Base-by-base conservation (phyloP, 306 rosid species). In the Pterocarpus macrocarpus region DNA sequence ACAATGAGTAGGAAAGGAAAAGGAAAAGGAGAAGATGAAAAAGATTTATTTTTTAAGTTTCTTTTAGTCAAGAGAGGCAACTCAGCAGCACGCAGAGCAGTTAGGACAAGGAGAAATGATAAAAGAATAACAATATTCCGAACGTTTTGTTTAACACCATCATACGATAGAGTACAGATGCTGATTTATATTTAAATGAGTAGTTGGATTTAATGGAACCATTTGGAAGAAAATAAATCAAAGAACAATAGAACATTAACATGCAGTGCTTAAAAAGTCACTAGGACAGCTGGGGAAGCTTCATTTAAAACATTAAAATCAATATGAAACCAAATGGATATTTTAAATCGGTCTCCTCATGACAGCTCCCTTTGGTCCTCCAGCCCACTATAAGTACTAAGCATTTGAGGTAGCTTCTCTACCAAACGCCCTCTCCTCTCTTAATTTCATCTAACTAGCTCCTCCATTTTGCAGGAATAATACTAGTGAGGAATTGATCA, bases 271-370 rank as follows among this genome's bases (percentile, higher is more conserved):
- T n/a, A 55, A 47, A 57, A 62, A 69, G 34, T 57, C 70, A 28
- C 13, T 56, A 56, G 32, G 86, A 78, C 83, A 84, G 88, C 87
- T 72, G 55, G 71, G 44, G 76, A 47, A 71, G 80, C 71, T 72
- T 77, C 80, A 80, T 69, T 77, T 3, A 9, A 35, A 39, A 22
- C n/a, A 64, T 69, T 73, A 64, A 68, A 67, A 67, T 65, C 2
- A 44, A 67, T 13, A 79, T 30, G 64, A 14, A 32, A 33, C n/a
- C 9, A 57, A 79, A 14, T 58, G 58, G 35, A 55, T 35, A 12
- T 55, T 5, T 75, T 68, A 87, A 85, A 79, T 14, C 3, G 16
- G 57, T 50, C 57, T 50, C 12, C 17, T 13, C 39, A 0, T 82
- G 84, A 77, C 82, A 82, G 83, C 86, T 86, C 69, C 66, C 30